Evolutionary conservation across 495 filamentous ascomycete genomes (phyloP), one percentile per base, ranked within the genome.

Genomic region (Penicillium verhagenii): DNA sequence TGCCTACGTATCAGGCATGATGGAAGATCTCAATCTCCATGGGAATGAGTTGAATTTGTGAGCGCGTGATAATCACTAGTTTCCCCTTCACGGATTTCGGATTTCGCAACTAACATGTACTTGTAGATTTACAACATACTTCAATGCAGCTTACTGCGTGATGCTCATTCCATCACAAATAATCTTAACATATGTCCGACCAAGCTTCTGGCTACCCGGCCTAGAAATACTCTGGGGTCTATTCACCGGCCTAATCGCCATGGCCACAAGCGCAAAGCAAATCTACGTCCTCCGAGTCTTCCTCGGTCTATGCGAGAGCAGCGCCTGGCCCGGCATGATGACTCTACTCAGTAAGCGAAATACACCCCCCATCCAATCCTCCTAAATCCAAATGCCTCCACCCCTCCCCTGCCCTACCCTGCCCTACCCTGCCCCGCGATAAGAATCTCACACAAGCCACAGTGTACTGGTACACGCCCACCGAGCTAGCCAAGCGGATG

Each of bases 101-200:
- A 23, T n/a, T n/a, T n/a, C n/a, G n/a, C n/a, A n/a, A n/a, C 47
- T 61, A 16, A 58, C 39, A 2, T 0, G n/a, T n/a, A n/a, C 26
- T 28, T 5, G 7, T 16, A 68, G 66, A 28, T 67, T 79, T 60
- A 72, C 68, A 16, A 80, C 77, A 1, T 76, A 71, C 42, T 87
- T 79, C 70, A 86, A 81, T 8, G 76, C 78, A 37, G 84, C 82
- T 8, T 82, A 84, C 60, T 77, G 85, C n/a, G 62, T 85, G 16
- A 82, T 82, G 53, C 68, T 84, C 52, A 77, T 86, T 29, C 83
- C 82, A 2, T 78, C 77, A 14, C 78, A 83, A 57, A 70, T 85
- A 20, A 75, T 85, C 49, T 57, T 85, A 28, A 81, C 77, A 5
- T 66, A 71, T 14, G 59, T 85, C 14, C 76, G 81, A 1, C 82